A percentile compares a stretch with the other conserved stretches of the same genome.
Conservation (phyloP, 257 asterid genomes). For the Galeopsis tetrahit region DNA sequence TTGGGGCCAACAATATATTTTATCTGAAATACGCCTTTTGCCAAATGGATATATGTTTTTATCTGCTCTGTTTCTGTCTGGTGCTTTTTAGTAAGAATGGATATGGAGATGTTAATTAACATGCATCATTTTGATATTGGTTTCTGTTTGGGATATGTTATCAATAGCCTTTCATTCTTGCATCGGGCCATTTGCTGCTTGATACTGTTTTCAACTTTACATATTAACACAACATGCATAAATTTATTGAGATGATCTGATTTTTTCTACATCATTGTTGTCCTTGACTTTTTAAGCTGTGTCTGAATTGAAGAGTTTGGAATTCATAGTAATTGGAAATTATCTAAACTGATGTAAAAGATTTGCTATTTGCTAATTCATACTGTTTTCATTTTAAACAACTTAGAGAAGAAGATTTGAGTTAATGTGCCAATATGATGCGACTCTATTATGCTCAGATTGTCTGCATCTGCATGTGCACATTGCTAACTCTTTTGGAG, state of each 20-base stretch:
- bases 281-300: slow-evolving; percentile 14
- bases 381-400: background rate
- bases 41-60: slow-evolving; percentile 16
- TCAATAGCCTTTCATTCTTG: slow-evolving; percentile 16
- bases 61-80: slow-evolving; percentile 11
- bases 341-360: background rate
- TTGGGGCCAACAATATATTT: background rate
- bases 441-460: background rate
- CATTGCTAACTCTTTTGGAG: slow-evolving; percentile 25
- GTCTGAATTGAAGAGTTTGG: slow-evolving; percentile 9
- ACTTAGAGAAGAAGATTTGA: background rate
- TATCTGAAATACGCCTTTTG: background rate
- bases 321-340: slow-evolving; percentile 5
- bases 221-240: background rate
- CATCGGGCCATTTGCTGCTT: slow-evolving; percentile 2
- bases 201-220: background rate
- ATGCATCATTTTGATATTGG: background rate
- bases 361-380: background rate
- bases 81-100: background rate
- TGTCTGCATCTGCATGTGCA: slow-evolving; percentile 13
- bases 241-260: slow-evolving; percentile 9
- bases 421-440: background rate
- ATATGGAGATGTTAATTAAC: background rate
- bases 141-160: slow-evolving; percentile 9
- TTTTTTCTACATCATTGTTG: slow-evolving; percentile 5